phyloP scores from a whole-genome alignment of 805 yeast species.

The Candida lessepsii region DNA sequence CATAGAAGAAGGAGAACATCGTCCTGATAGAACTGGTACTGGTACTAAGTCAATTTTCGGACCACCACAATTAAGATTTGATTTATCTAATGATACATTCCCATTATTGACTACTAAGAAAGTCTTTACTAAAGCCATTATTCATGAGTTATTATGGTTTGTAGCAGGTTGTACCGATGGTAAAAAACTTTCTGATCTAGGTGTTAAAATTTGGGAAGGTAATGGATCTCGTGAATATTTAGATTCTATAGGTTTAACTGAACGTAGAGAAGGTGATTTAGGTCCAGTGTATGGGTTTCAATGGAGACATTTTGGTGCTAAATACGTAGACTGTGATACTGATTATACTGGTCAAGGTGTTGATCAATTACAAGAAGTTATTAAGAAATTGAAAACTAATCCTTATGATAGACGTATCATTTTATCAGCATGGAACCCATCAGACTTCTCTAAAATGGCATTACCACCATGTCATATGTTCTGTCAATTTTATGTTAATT shows the following conservation, averaged over 20 bases:
- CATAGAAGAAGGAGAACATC: conserved; percentile 78
- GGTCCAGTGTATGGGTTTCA: conserved; percentile 99
- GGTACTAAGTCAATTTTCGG: conserved; percentile 91
- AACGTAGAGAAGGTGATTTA: conserved; percentile 87
- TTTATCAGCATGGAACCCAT: conserved; percentile 98
- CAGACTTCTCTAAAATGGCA: conserved; percentile 92
- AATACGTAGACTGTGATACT: conserved; percentile 79
- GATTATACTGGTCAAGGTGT: conserved; percentile 87
- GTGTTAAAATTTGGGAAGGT: conserved; percentile 99
- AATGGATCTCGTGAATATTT: conserved; percentile 92
- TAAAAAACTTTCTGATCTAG: conserved; percentile 69
- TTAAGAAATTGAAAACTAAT: conserved; percentile 74
- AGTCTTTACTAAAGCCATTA: conserved; percentile 85
- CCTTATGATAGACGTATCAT: conserved; percentile 96
- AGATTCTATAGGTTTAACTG: conserved; percentile 74
- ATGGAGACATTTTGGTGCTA: conserved; percentile 99
- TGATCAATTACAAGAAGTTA: conserved; percentile 83
- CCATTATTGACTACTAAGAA: conserved; percentile 92
- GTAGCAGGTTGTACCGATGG: conserved; percentile 88
- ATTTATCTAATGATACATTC: conserved; percentile 65
- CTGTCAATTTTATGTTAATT: conserved; percentile 89
- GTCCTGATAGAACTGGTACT: conserved; percentile 97
- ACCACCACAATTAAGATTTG: conserved; percentile 92
- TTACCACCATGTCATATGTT: conserved; percentile 98
- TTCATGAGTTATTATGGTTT: conserved; percentile 92